Percentiles rank a stretch among this genome's conserved stretches.
phyloP scores from a whole-genome alignment of 2,329 filamentous ascomycete species.

The Trichophyton benhamiae region DNA sequence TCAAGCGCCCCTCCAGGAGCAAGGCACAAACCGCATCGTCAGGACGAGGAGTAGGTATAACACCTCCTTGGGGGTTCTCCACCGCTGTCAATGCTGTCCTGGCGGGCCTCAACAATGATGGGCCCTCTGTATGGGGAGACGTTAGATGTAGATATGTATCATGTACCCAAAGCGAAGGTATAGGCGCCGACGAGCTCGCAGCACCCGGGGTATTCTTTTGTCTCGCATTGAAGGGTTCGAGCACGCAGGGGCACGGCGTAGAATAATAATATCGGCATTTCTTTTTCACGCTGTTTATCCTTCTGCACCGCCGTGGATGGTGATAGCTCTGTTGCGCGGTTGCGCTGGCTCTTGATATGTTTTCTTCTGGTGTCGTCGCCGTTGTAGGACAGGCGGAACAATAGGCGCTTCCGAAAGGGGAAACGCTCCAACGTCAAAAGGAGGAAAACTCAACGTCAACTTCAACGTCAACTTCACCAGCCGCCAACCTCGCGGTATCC shows the following conservation, averaged over 20 bases:
- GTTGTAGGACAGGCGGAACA: not conserved
- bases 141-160: not conserved
- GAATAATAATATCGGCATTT: not conserved
- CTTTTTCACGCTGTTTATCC: not conserved
- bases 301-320: not conserved
- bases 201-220: not conserved
- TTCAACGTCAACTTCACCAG: not conserved
- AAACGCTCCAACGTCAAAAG: not conserved
- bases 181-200: not conserved
- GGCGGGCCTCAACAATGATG: not conserved
- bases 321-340: not conserved
- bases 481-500: not conserved
- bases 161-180: not conserved
- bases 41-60: not conserved
- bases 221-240: not conserved
- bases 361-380: not conserved
- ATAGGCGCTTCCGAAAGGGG: slow-evolving; percentile 3
- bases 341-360: not conserved
- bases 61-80: not conserved
- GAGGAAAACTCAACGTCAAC: not conserved
- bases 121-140: not conserved
- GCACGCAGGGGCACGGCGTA: not conserved
- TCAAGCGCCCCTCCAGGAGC: not conserved
- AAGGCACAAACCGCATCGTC: not conserved
- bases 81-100: not conserved